phyloP scores from a whole-genome alignment of 768 basidiomycete genomes.

The Lactarius pseudohatsudake region DNA sequence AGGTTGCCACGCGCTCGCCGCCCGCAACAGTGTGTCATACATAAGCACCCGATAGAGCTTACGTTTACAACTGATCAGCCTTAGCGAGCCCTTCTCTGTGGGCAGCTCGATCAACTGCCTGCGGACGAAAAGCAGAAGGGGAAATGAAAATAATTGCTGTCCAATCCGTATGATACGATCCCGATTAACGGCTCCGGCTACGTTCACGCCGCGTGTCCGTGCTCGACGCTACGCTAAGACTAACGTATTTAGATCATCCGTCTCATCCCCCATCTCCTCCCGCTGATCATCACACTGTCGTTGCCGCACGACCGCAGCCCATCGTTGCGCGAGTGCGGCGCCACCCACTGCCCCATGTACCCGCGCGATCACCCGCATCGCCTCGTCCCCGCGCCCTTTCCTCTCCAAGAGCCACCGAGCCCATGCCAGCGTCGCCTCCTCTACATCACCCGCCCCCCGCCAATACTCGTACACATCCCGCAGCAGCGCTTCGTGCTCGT shows the following conservation, averaged over 20 bases:
- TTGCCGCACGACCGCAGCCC: slow-evolving; percentile 32
- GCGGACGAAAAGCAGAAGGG: neutral
- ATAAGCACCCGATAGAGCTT: neutral
- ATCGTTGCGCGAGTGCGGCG: slow-evolving; percentile 39
- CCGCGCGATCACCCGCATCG: slow-evolving; percentile 39
- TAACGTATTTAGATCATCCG: neutral
- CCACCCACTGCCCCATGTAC: slow-evolving; percentile 37
- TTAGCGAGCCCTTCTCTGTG: neutral
- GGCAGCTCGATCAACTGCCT: neutral
- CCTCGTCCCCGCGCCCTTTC: slow-evolving; percentile 33
- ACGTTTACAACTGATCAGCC: neutral
- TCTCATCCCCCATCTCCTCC: slow-evolving; percentile 3
- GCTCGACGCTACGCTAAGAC: neutral
- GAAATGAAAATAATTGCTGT: neutral
- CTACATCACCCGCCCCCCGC: slow-evolving; percentile 39
- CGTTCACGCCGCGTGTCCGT: neutral
- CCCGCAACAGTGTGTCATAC: neutral
- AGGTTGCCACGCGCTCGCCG: slow-evolving; percentile 13
- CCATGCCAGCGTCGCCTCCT: slow-evolving; percentile 45
- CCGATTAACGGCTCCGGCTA: too few species aligned
- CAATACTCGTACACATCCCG: slow-evolving; percentile 45
- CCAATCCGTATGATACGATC: too few species aligned
- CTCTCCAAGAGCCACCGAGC: slow-evolving; percentile 47
- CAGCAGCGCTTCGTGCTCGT: slow-evolving; percentile 35
- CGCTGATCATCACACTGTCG: slow-evolving; percentile 1